These are phyloP conservation scores for Aspergillus steynii DNA, from an alignment of 495 filamentous ascomycete species.

Conservation along the genomic window DNA sequence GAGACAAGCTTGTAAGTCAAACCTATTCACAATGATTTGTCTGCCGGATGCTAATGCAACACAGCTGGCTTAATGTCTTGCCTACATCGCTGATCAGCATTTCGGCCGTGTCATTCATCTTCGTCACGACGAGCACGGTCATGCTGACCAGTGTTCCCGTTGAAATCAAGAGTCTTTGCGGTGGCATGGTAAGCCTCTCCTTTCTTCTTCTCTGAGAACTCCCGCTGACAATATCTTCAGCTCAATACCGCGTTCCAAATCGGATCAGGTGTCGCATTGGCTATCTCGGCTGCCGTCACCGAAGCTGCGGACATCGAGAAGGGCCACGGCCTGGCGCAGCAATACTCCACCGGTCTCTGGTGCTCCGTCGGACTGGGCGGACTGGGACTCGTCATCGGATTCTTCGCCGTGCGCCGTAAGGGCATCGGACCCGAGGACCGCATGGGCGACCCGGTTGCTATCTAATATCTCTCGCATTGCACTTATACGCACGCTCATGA, in stretches of 20 bases:
- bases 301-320: slow-evolving; percentile 35
- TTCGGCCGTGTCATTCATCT: slow-evolving; percentile 39
- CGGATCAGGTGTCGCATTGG: slow-evolving; percentile 37
- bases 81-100: slow-evolving; percentile 39
- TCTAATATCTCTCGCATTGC: slow-evolving; percentile 16
- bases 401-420: slow-evolving; percentile 29
- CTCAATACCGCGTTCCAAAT: slow-evolving; percentile 44
- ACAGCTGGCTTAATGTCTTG: slow-evolving; percentile 38
- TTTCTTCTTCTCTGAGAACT: neutral
- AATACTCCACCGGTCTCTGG: slow-evolving; percentile 40
- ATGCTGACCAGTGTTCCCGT: slow-evolving; percentile 38
- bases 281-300: slow-evolving; percentile 39
- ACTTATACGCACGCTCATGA: neutral
- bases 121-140: slow-evolving; percentile 38
- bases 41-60: slow-evolving; percentile 1
- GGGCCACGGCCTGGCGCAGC: slow-evolving; percentile 30
- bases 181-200: slow-evolving; percentile 32
- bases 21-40: neutral
- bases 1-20: slow-evolving; percentile 32
- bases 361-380: slow-evolving; percentile 36
- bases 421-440: slow-evolving; percentile 35
- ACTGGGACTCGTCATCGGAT: slow-evolving; percentile 30
- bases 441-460: slow-evolving; percentile 23
- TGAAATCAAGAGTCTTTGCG: slow-evolving; percentile 35
- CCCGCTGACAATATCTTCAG: slow-evolving; percentile 15